A percentile compares a stretch with the other conserved stretches of the same genome.
These are phyloP conservation scores for Podila epigama DNA, from an alignment of 192 early-diverging fungal species.

Conservation along the genomic window DNA sequence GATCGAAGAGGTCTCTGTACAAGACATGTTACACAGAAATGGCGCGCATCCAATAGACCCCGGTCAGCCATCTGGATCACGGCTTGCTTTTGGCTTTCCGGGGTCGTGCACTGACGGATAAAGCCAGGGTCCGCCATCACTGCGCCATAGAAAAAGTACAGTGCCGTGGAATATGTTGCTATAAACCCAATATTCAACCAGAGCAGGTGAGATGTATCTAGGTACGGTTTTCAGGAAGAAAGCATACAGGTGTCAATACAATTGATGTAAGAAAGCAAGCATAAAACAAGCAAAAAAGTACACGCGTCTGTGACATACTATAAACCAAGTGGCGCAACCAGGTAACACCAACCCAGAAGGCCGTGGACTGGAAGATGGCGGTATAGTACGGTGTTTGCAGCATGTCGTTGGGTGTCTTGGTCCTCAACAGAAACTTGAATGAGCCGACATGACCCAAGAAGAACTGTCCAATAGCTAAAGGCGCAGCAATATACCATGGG, in stretches of 20 bases:
- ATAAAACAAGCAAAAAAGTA: background rate
- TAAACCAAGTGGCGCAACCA: constrained; percentile 76
- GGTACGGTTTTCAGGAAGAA: background rate
- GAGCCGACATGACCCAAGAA: constrained; percentile 65
- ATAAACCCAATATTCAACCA: constrained; percentile 75
- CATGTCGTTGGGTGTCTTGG: constrained; percentile 60
- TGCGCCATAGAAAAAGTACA: constrained; percentile 82
- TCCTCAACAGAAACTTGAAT: constrained; percentile 62
- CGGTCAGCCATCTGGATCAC: constrained; percentile 74
- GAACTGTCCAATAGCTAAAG: constrained; percentile 61
- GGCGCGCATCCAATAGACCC: constrained; percentile 72
- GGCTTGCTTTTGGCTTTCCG: constrained; percentile 53
- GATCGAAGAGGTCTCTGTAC: constrained; percentile 85
- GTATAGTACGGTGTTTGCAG: constrained; percentile 84
- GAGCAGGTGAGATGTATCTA: constrained; percentile 69
- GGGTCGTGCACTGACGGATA: constrained; percentile 59
- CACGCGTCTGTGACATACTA: constrained; percentile 49
- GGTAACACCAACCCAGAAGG: constrained; percentile 71
- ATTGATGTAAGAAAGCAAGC: background rate
- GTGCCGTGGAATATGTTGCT: constrained; percentile 59
- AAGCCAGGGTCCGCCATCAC: constrained; percentile 83
- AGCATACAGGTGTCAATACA: background rate
- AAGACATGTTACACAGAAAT: constrained; percentile 89
- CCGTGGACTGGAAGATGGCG: constrained; percentile 86
- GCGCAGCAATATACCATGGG: constrained; percentile 82